Evolutionary conservation across 352 stramenopile genomes (phyloP).

Genomic region (Saprolegnia parasitica): DNA sequence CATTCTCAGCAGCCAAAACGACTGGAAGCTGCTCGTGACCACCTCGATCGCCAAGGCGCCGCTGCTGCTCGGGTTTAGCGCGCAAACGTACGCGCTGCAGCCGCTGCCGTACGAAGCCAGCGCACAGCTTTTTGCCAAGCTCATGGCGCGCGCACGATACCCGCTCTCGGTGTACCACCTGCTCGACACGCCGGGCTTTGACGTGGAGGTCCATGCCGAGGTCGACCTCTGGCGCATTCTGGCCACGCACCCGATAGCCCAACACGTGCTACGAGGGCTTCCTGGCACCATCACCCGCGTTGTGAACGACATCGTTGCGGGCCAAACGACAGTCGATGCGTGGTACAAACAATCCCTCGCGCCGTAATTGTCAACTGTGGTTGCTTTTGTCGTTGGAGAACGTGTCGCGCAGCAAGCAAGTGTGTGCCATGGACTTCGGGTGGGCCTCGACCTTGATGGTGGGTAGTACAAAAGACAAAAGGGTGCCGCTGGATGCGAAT

Average conservation of each 20-base stretch:
- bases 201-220: not conserved
- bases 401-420: no score
- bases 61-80: not conserved
- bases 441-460: no score
- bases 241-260: not conserved
- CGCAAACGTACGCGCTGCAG: not conserved
- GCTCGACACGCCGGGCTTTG: not conserved
- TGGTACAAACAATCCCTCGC: not conserved
- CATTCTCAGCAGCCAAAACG: not conserved
- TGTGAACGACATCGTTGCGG: not conserved
- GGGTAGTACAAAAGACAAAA: no score
- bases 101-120: not conserved
- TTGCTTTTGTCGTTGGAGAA: no score
- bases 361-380: not conserved
- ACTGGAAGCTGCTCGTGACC: constrained; percentile 9
- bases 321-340: not conserved
- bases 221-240: not conserved
- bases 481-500: no score
- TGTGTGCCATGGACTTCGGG: not conserved
- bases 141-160: not conserved
- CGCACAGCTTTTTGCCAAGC: not conserved
- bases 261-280: constrained; percentile 1
- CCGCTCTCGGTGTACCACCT: not conserved
- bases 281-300: not conserved
- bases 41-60: not conserved